These are phyloP conservation scores for Erysiphe pulchra DNA, from an alignment of 2,329 filamentous ascomycete species.

Conservation along the genomic window DNA sequence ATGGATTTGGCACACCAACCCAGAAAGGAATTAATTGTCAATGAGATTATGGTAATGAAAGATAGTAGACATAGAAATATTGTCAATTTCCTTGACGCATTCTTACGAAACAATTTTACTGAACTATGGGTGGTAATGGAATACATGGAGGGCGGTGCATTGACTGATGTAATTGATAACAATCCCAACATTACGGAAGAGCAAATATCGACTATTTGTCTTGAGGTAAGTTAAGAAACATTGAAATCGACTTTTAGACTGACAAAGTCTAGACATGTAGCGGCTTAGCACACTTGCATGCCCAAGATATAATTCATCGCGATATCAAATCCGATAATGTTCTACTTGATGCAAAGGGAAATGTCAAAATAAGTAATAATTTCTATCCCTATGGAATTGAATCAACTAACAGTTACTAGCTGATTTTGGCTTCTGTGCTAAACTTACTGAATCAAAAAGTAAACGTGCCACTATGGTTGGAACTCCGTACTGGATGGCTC, in stretches of 20 bases:
- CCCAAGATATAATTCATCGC: slow-evolving; percentile 91
- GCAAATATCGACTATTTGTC: slow-evolving; percentile 91
- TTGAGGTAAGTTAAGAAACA: slow-evolving; percentile 40
- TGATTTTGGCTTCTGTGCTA: slow-evolving; percentile 97
- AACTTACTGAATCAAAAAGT: slow-evolving; percentile 85
- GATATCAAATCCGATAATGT: slow-evolving; percentile 99
- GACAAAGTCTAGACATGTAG: slow-evolving; percentile 50
- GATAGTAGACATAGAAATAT: slow-evolving; percentile 96
- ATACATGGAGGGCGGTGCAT: slow-evolving; percentile 93
- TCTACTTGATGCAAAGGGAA: slow-evolving; percentile 73
- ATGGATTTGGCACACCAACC: slow-evolving; percentile 98
- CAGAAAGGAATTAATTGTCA: slow-evolving; percentile 92
- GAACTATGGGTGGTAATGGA: slow-evolving; percentile 99
- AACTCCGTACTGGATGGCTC: slow-evolving; percentile 99
- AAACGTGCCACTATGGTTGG: slow-evolving; percentile 99
- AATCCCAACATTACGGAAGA: slow-evolving; percentile 84
- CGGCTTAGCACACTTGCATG: slow-evolving; percentile 79
- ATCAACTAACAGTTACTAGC: slow-evolving; percentile 29
- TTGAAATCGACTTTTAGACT: neutral
- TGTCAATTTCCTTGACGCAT: slow-evolving; percentile 94
- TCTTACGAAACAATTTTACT: slow-evolving; percentile 76
- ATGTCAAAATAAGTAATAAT: slow-evolving; percentile 84
- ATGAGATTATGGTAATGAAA: slow-evolving; percentile 99
- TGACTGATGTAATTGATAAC: slow-evolving; percentile 98
- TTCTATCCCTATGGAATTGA: neutral